These are phyloP conservation scores for Cladosporium oxysporum DNA, from an alignment of 2,329 filamentous ascomycete species.

Conservation along the genomic window DNA sequence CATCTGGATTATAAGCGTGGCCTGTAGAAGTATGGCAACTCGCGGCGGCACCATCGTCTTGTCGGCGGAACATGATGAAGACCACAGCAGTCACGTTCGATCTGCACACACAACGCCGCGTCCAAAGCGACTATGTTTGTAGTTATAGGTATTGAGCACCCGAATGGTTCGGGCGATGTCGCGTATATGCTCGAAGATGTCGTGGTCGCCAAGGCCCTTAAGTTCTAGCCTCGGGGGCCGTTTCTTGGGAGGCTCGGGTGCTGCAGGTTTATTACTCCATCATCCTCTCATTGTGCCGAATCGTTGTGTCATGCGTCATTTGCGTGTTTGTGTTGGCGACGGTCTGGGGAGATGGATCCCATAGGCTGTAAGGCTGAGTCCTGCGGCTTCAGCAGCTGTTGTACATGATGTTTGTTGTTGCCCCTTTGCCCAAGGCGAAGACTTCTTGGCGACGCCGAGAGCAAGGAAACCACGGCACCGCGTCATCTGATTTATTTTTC, in stretches of 20 bases:
- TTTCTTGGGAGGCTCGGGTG: constrained; percentile 8
- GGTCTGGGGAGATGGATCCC: background rate
- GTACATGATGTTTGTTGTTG: background rate
- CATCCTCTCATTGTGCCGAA: constrained; percentile 8
- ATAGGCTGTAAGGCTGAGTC: constrained; percentile 13
- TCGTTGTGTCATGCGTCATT: constrained; percentile 1
- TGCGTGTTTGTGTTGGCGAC: constrained; percentile 1
- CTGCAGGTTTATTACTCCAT: constrained; percentile 16
- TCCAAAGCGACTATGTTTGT: constrained; percentile 3
- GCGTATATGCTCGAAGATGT: constrained; percentile 11
- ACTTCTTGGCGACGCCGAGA: constrained; percentile 1
- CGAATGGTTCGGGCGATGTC: constrained; percentile 20
- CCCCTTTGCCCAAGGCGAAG: background rate
- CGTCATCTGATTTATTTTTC: background rate
- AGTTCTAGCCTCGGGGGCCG: constrained; percentile 9
- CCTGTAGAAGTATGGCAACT: constrained; percentile 7
- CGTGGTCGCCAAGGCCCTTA: constrained; percentile 17
- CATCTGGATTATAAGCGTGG: constrained; percentile 18
- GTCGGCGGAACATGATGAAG: constrained; percentile 16
- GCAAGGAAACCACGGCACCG: background rate
- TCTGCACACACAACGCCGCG: background rate
- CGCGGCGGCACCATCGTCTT: constrained; percentile 11
- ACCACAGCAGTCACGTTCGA: background rate
- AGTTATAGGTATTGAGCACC: constrained; percentile 1
- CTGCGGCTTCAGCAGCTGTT: background rate